phyloP scores from a whole-genome alignment of 805 yeast genomes.

The Monosporozyma yasuniensis region DNA sequence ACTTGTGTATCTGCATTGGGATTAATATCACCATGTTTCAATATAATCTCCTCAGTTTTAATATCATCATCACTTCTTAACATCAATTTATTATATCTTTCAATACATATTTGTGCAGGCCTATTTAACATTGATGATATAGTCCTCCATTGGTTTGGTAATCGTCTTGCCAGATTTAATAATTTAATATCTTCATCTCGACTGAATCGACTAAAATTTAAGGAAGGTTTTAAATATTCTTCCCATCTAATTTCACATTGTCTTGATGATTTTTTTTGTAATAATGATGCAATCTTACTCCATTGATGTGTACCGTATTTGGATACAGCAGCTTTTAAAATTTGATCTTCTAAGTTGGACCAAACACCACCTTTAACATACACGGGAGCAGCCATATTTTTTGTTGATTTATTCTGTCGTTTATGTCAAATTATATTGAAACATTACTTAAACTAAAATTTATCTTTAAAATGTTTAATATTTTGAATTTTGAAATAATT shows the following conservation, averaged over 20 bases:
- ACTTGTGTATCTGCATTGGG: slow-evolving; percentile 68
- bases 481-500: too few species aligned
- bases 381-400: slow-evolving; percentile 40
- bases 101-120: slow-evolving; percentile 80
- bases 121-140: slow-evolving; percentile 75
- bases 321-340: slow-evolving; percentile 80
- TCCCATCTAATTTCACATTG: slow-evolving; percentile 92
- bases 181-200: slow-evolving; percentile 68
- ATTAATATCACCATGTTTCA: slow-evolving; percentile 49
- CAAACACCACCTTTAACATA: slow-evolving; percentile 85
- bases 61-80: slow-evolving; percentile 5
- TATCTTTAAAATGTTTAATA: too few species aligned
- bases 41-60: not conserved
- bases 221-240: slow-evolving; percentile 73
- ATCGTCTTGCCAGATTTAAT: slow-evolving; percentile 50
- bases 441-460: too few species aligned
- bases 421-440: too few species aligned
- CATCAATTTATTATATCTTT: slow-evolving; percentile 59
- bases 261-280: slow-evolving; percentile 77
- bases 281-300: slow-evolving; percentile 82
- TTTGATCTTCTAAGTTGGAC: slow-evolving; percentile 80
- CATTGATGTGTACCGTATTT: slow-evolving; percentile 93
- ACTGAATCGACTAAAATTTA: slow-evolving; percentile 60
- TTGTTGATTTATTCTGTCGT: not conserved
- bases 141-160: slow-evolving; percentile 93